Percentiles rank a stretch among this genome's conserved stretches.
Conservation (phyloP, 176 grass and related monocot genomes). For the Zoysia pacifica region DNA sequence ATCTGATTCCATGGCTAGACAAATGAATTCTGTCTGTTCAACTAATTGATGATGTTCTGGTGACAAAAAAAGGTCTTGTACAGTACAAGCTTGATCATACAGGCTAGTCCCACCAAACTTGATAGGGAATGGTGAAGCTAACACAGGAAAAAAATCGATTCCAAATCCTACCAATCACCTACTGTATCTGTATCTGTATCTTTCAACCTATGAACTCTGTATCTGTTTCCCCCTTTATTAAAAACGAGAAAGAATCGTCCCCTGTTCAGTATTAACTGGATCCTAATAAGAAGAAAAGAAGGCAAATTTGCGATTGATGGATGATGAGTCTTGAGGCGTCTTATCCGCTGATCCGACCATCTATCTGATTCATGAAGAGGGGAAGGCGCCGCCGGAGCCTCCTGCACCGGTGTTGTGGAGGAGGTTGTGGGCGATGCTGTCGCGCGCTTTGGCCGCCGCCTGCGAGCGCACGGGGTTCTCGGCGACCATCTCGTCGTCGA, state of each 20-base stretch:
- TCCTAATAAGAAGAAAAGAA: not conserved
- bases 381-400: slow-evolving; percentile 5
- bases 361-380: slow-evolving; percentile 7
- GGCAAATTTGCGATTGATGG: not conserved
- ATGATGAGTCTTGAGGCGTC: not conserved
- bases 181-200: slow-evolving; percentile 19
- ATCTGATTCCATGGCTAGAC: slow-evolving; percentile 22
- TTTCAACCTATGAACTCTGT: slow-evolving; percentile 11
- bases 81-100: slow-evolving; percentile 29
- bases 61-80: slow-evolving; percentile 19
- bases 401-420: slow-evolving; percentile 47
- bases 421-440: slow-evolving; percentile 69
- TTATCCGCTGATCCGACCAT: not conserved
- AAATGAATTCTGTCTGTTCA: not conserved
- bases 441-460: slow-evolving; percentile 47
- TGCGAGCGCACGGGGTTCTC: slow-evolving; percentile 59
- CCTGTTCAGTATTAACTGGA: slow-evolving; percentile 16
- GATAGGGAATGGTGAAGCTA: slow-evolving; percentile 10
- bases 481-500: slow-evolving; percentile 65
- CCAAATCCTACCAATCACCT: slow-evolving; percentile 29
- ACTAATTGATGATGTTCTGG: slow-evolving; percentile 1
- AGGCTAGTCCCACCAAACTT: slow-evolving; percentile 12
- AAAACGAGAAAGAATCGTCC: slow-evolving; percentile 24
- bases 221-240: not conserved
- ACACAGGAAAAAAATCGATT: slow-evolving; percentile 5